Evolutionary conservation across 257 asterid species (phyloP), one percentile per base, ranked within the genome.

Genomic region (Mitragyna speciosa): DNA sequence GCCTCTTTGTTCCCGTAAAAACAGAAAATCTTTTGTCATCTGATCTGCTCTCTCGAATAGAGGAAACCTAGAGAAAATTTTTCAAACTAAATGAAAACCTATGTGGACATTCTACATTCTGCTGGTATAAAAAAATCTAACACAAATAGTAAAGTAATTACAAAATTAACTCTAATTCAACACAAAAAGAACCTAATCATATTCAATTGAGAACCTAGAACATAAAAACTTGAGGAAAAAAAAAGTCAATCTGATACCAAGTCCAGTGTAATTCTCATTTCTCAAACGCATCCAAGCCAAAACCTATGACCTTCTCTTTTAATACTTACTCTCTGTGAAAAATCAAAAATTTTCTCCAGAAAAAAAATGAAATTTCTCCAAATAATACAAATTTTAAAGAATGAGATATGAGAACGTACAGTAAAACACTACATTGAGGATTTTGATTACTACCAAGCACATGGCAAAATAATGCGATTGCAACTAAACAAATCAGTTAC

Each of bases 11-110:
- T 75, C 99, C 99, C 72, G 99, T 93, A 72, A 91, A 93, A 67
- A 95, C 89, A 59, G 98, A 93, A 89, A 93, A 95, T 84, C 97
- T 93, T 87, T 89, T 91, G 78, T 95, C 98, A 82, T 95, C 99
- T 58, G 99, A 92, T 78, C 89, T 85, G 81, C 97, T 93, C 90
- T 90, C 99, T 39, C 96, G 83, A 67, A 95, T 87, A 24, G 99
- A 89, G 45, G 99, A 91, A 79, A 95, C 99, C 99, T 95, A 81
- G 76, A 81, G 31, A 75, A 83, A 82, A 76, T 83, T 59, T 72
- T 81, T 78, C 73, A 79, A 67, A 39, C 73, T 73, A 79, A 85
- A 84, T 59, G 72, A 59, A 75, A 67, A 78, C 39, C 69, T 22
- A 19, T 24, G 31, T 33, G 43, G 58, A 15, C 51, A 28, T 19